Evolutionary conservation across 1,139 yeast species (phyloP).

Genomic region (Candida tropicalis): DNA sequence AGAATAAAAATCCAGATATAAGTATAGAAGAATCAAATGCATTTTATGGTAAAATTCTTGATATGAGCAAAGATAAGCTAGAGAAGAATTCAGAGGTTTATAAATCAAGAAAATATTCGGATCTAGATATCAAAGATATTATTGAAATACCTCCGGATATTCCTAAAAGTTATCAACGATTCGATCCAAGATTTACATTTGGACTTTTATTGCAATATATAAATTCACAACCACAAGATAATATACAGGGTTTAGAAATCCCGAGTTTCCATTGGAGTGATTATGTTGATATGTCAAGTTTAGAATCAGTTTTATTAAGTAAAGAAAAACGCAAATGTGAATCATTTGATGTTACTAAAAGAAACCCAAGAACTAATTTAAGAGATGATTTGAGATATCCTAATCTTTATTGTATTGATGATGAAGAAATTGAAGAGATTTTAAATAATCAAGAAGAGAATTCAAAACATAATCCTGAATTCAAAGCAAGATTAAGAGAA

Average conservation of each 20-base stretch:
- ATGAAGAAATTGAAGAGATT: constrained; percentile 21
- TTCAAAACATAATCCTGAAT: constrained; percentile 10
- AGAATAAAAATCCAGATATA: background rate
- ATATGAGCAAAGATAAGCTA: constrained; percentile 2
- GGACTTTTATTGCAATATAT: constrained; percentile 28
- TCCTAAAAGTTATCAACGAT: constrained; percentile 19
- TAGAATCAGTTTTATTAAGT: constrained; percentile 23
- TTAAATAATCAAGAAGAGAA: constrained; percentile 5
- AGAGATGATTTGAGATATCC: constrained; percentile 23
- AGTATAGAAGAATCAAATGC: background rate
- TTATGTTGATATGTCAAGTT: constrained; percentile 30
- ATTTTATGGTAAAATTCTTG: constrained; percentile 6
- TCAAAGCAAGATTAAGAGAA: constrained; percentile 12
- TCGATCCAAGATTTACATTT: constrained; percentile 40
- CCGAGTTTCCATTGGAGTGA: constrained; percentile 44
- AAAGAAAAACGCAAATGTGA: constrained; percentile 24
- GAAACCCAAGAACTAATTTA: constrained; percentile 18
- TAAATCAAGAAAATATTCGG: background rate
- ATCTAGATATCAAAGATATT: constrained; percentile 6
- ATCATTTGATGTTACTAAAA: constrained; percentile 24
- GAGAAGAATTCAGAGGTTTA: background rate
- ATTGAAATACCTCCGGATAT: constrained; percentile 12
- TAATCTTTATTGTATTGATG: constrained; percentile 31
- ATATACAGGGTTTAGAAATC: constrained; percentile 13
- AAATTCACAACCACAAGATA: constrained; percentile 8